Percentiles rank a stretch among this genome's conserved stretches.
Conservation (phyloP, 2,329 filamentous ascomycete species). For the Tolypocladium guangdongense region DNA sequence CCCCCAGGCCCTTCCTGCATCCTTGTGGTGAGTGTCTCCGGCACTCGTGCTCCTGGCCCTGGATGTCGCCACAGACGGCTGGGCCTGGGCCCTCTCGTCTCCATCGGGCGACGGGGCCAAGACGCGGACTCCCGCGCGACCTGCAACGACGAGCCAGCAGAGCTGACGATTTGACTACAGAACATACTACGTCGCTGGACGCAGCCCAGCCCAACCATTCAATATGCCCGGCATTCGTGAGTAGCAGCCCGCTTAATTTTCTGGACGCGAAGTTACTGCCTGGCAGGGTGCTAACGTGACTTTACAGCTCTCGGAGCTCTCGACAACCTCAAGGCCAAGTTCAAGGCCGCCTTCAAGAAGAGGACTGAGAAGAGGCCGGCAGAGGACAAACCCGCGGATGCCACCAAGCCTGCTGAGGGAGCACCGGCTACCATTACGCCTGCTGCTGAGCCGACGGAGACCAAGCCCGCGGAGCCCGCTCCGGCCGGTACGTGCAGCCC, state of each 20-base stretch:
- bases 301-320: slow-evolving; percentile 35
- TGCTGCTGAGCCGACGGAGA: slow-evolving; percentile 22
- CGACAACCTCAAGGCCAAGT: slow-evolving; percentile 44
- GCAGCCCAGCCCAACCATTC: slow-evolving; percentile 2
- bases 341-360: slow-evolving; percentile 43
- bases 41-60: background rate
- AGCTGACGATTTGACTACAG: background rate
- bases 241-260: slow-evolving; percentile 14
- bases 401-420: slow-evolving; percentile 11
- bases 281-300: background rate
- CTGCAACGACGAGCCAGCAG: background rate
- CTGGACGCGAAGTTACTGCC: background rate
- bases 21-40: background rate
- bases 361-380: slow-evolving; percentile 24
- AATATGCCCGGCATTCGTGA: slow-evolving; percentile 44
- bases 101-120: background rate
- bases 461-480: slow-evolving; percentile 20
- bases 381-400: slow-evolving; percentile 14
- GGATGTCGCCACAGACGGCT: background rate
- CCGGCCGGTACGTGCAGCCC: slow-evolving; percentile 16
- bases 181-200: background rate
- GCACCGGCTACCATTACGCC: slow-evolving; percentile 14
- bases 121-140: background rate
- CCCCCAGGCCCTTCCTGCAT: background rate
- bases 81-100: background rate